Base-by-base conservation (phyloP, 2,329 filamentous ascomycete genomes). In the Aureobasidium sp. region DNA sequence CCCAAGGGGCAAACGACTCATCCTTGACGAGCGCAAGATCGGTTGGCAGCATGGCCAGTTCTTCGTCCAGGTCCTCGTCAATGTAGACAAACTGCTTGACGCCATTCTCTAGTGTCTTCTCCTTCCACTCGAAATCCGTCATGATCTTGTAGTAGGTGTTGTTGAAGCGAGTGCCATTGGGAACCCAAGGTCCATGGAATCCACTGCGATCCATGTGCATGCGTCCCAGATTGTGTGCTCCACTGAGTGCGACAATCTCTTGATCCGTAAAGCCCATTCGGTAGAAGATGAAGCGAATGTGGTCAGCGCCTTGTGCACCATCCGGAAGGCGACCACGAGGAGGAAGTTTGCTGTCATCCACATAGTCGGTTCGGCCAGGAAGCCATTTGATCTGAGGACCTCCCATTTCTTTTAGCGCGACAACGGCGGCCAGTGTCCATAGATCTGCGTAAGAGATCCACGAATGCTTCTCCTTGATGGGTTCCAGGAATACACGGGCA, bases 361-460 rank as follows among this genome's bases (percentile, higher is more conserved):
- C 79, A 68, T 79, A 82, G 68, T 87, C 85, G 9, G 83, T 85
- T 24, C 84, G 77, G 3, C 84, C 85, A 2, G 82, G 78, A 42
- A 75, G 69, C 83, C 84, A 87, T 6, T 75, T 66, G 27, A 87
- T 76, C 1, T 76, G 70, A 0, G 84, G 85, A 0, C 84, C 85
- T 44, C 81, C 83, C 81, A 86, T 82, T 63, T 81, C 81, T 66
- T 79, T 71, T 68, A 87, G 78, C 3, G 84, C 84, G 0, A 83
- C 80, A 2, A 80, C 78, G 48, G 81, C 83, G 0, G 83, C 83
- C 35, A 87, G 74, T 5, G 84, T 86, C 84, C 84, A 87, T 5
- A 87, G 76, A 68, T 87, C 84, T 2, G 84, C 77, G 71, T 87
- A 87, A 29, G 84, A 85, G 69, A 87, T 83, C 84, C 83, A 86